phyloP scores from a whole-genome alignment of 495 filamentous ascomycete genomes.

The Letharia columbiana region DNA sequence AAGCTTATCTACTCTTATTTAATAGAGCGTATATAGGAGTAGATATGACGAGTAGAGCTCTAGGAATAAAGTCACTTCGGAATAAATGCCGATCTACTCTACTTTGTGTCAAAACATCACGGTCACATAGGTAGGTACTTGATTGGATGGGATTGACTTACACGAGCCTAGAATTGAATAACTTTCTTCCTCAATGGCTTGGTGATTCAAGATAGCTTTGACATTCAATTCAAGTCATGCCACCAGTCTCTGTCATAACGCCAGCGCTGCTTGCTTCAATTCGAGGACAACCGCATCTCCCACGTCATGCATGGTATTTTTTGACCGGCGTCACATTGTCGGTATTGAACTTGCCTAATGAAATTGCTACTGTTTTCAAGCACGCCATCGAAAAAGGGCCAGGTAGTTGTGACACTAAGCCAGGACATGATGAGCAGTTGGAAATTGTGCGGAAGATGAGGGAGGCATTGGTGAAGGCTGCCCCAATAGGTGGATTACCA shows the following conservation, averaged over 20 bases:
- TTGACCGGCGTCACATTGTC: constrained; percentile 44
- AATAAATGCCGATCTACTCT: not conserved
- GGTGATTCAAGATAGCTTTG: not conserved
- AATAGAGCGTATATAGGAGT: too few species aligned
- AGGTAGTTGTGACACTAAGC: constrained; percentile 21
- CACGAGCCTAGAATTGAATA: not conserved
- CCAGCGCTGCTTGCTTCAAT: constrained; percentile 38
- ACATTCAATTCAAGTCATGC: not conserved
- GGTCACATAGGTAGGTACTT: not conserved
- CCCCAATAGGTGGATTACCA: constrained; percentile 45
- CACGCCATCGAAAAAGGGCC: constrained; percentile 31
- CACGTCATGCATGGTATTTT: constrained; percentile 45
- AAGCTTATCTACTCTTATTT: too few species aligned
- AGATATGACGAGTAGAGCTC: too few species aligned
- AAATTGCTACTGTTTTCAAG: constrained; percentile 42
- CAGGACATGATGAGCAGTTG: constrained; percentile 34
- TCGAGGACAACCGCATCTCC: constrained; percentile 38
- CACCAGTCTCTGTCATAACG: constrained; percentile 24
- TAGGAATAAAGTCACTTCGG: not conserved
- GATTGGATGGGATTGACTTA: not conserved
- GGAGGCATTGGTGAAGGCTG: constrained; percentile 46
- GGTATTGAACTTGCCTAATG: constrained; percentile 45
- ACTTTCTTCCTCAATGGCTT: not conserved
- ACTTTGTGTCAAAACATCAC: not conserved
- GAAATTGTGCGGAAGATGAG: constrained; percentile 41